These are phyloP conservation scores for Glutinoglossum americanum DNA, from an alignment of 495 filamentous ascomycete species.

Conservation along the genomic window DNA sequence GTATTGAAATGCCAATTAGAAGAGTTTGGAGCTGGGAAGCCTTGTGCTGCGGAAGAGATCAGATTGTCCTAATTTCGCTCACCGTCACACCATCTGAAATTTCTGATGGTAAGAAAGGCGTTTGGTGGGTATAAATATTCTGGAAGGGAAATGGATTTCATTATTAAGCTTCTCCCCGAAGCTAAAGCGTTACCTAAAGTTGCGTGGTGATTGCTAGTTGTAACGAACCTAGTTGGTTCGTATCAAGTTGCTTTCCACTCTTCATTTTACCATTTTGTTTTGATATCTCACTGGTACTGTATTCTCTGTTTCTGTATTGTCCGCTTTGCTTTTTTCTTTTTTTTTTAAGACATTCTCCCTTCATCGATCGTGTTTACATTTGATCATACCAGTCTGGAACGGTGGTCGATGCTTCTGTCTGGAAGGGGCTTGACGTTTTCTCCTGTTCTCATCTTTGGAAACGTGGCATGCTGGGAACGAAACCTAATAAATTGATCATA, in stretches of 20 bases:
- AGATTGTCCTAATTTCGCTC: neutral
- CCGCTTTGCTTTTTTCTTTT: neutral
- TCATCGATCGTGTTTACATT: neutral
- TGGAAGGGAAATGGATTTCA: neutral
- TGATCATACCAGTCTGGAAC: conserved; percentile 1
- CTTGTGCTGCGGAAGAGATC: neutral
- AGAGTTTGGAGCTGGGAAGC: neutral
- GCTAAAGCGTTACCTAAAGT: neutral
- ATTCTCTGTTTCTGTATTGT: neutral
- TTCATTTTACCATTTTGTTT: neutral
- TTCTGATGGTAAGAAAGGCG: neutral
- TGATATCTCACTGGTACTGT: neutral
- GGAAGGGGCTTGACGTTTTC: neutral
- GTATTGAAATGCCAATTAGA: neutral
- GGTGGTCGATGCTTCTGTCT: neutral
- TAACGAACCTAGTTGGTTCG: neutral
- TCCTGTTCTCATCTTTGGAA: neutral
- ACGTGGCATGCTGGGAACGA: conserved; percentile 1
- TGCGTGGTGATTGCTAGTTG: neutral
- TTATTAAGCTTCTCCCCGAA: neutral
- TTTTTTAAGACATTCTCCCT: neutral
- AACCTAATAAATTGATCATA: conserved; percentile 2
- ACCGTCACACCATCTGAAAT: neutral
- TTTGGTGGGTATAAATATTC: neutral
- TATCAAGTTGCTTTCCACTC: neutral